Conservation (phyloP, 192 early-diverging fungal species). For the Anaeromyces robustus region DNA sequence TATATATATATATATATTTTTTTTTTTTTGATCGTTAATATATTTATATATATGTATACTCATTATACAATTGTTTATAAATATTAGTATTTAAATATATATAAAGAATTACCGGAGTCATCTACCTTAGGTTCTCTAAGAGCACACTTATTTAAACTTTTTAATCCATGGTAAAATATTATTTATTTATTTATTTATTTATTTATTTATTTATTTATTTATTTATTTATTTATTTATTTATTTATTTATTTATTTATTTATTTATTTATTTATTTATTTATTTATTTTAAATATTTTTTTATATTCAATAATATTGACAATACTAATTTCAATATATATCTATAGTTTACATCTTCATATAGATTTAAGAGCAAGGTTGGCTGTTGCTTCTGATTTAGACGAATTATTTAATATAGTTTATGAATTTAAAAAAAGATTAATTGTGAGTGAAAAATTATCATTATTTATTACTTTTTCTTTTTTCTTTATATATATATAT, state of each 20-base stretch:
- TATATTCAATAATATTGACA: too few relatives aligned
- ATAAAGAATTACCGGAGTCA: constrained; percentile 30
- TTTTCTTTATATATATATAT: too few relatives aligned
- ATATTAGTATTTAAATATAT: constrained; percentile 70
- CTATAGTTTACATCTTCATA: background rate
- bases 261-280: too few relatives aligned
- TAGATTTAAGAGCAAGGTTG: constrained; percentile 52
- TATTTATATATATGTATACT: too few relatives aligned
- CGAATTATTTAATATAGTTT: constrained; percentile 34
- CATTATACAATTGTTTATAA: too few relatives aligned
- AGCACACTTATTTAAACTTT: constrained; percentile 88
- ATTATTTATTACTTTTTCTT: too few relatives aligned
- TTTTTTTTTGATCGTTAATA: background rate
- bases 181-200: too few relatives aligned
- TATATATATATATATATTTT: background rate
- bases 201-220: too few relatives aligned
- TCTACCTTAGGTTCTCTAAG: constrained; percentile 53
- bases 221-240: too few relatives aligned
- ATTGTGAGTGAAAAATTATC: constrained; percentile 26
- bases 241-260: too few relatives aligned
- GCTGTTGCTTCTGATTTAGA: constrained; percentile 39
- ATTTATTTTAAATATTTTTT: too few relatives aligned
- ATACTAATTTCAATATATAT: too few relatives aligned
- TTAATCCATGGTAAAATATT: constrained; percentile 38
- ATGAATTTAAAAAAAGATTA: constrained; percentile 36